phyloP scores from a whole-genome alignment of 2,329 filamentous ascomycete genomes.

The Beauveria scarabaeidicola region DNA sequence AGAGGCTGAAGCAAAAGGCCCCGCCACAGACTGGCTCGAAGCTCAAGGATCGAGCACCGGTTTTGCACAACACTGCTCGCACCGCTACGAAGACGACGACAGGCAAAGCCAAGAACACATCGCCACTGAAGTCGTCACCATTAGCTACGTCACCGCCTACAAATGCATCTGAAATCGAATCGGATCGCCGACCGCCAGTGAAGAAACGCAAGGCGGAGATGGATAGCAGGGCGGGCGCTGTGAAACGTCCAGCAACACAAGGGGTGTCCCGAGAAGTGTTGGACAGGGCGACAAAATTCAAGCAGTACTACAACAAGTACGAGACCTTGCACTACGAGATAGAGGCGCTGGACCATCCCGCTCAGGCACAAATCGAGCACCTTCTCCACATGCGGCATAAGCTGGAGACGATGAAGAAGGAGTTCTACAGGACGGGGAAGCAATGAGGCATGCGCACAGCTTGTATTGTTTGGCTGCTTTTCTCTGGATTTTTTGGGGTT shows the following conservation, averaged over 20 bases:
- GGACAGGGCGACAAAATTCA: conserved; percentile 46
- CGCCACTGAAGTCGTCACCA: conserved; percentile 55
- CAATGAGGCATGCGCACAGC: not conserved
- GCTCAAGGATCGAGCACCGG: conserved; percentile 18
- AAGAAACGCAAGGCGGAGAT: conserved; percentile 37
- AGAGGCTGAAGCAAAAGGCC: conserved; percentile 46
- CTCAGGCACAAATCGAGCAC: conserved; percentile 40
- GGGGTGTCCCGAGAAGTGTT: conserved; percentile 35
- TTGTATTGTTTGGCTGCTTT: not conserved
- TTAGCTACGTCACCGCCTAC: conserved; percentile 58
- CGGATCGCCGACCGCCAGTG: conserved; percentile 21
- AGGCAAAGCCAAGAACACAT: conserved; percentile 43
- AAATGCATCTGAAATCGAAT: conserved; percentile 54
- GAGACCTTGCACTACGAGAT: conserved; percentile 49
- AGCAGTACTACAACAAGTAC: conserved; percentile 48
- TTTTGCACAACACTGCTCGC: not conserved
- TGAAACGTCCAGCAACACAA: conserved; percentile 25
- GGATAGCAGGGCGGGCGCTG: conserved; percentile 16
- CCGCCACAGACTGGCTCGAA: conserved; percentile 23
- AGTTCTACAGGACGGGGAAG: conserved; percentile 40
- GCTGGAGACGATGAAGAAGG: conserved; percentile 48
- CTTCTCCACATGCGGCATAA: conserved; percentile 46
- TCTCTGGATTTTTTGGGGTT: too few relatives aligned
- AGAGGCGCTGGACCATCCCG: conserved; percentile 39
- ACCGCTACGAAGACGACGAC: not conserved